Conservation (phyloP, 768 basidiomycete genomes). For the Boletus sp. region DNA sequence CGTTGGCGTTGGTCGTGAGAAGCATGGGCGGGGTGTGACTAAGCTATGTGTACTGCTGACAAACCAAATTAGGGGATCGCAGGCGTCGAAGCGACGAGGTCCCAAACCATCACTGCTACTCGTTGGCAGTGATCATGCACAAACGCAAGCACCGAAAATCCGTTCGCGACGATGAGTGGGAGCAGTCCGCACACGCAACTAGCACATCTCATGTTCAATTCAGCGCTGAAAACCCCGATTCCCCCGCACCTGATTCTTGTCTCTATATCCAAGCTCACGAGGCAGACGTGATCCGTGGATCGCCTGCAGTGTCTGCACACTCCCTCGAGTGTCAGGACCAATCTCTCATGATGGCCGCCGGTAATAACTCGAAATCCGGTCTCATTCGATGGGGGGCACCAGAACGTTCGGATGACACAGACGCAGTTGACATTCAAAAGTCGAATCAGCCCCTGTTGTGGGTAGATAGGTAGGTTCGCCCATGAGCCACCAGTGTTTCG, state of each 20-base stretch:
- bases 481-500: conserved; percentile 11
- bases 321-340: conserved; percentile 31
- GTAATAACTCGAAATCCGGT: conserved; percentile 25
- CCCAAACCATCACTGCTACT: not conserved
- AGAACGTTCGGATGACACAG: conserved; percentile 9
- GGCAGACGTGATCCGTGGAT: conserved; percentile 62
- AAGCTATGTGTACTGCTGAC: too few species aligned
- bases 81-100: too few species aligned
- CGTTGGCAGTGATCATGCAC: conserved; percentile 11
- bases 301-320: conserved; percentile 37
- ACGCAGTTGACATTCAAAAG: not conserved
- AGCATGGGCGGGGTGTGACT: not conserved
- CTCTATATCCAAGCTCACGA: conserved; percentile 72
- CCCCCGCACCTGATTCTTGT: conserved; percentile 19
- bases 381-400: conserved; percentile 34
- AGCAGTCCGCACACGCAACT: not conserved
- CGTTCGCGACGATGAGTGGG: conserved; percentile 9
- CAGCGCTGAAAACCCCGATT: not conserved
- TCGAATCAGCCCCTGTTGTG: conserved; percentile 39
- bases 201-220: not conserved
- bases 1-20: not conserved
- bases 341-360: not conserved
- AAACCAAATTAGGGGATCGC: too few species aligned
- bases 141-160: conserved; percentile 26
- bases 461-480: conserved; percentile 78